Evolutionary conservation across 2,329 filamentous ascomycete genomes (phyloP), one percentile per base, ranked within the genome.

Genomic region (Trichoderma arundinaceum): DNA sequence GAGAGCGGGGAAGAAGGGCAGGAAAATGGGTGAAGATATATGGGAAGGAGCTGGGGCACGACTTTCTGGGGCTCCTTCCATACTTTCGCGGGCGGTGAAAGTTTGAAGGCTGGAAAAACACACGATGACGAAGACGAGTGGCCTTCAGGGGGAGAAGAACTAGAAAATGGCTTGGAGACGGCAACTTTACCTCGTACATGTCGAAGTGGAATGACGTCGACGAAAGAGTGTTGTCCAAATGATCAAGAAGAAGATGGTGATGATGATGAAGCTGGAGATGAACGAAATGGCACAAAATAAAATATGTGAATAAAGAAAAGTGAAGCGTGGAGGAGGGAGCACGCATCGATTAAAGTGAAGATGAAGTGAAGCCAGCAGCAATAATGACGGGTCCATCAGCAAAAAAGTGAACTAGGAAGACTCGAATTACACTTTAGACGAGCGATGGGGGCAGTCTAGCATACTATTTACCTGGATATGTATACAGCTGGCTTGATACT

Each of bases 291-390:
- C 19, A 17, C 17, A 52, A 35, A 60, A 10, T 17, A 33, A 15
- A 41, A 49, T 41, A 44, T 35, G 17, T 3, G 10, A 44, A 46
- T 38, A 7, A n/a, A 32, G 15, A n/a, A n/a, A 43, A 13, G 49
- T 12, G 15, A 49, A 48, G 19, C 28, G 41, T 5, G 43, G 22
- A 13, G 41, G 10, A 19, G 12, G 1, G 33, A 15, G 15, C 9
- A 19, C 15, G 52, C 8, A 17, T n/a, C n/a, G 2, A 9, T 12
- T 3, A n/a, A 52, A 32, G 51, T 57, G 46, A 64, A 15, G 52
- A 28, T 22, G 28, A 57, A 49, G 61, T 56, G 52, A 64, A 51
- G 33, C 19, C 13, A 13, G 41, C 15, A 33, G n/a, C n/a, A 8
- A 22, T 28, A 56, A 56, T 12, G 12, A 59, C 7, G 32, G 28